A percentile compares a stretch with the other conserved stretches of the same genome.
Conservation (phyloP, 257 asterid species). For the Coffea canephora region DNA sequence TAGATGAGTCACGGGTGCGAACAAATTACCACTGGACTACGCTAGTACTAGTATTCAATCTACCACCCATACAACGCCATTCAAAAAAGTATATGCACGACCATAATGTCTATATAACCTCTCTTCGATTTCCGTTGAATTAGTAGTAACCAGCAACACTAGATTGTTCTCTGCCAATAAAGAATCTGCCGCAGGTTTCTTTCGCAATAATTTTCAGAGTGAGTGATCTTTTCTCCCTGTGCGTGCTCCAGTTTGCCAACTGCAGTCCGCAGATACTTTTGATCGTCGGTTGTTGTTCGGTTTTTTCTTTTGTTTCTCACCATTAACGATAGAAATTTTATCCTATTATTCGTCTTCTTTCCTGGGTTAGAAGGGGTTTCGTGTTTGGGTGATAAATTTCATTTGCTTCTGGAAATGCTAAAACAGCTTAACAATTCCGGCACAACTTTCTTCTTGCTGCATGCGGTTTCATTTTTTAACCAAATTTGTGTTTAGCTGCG, state of each 20-base stretch:
- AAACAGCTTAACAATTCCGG: background rate
- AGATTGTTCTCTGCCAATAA: background rate
- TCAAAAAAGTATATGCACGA: background rate
- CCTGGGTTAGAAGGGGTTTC: too few species aligned
- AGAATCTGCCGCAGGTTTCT: conserved; percentile 5
- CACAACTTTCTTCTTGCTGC: background rate
- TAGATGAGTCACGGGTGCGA: background rate
- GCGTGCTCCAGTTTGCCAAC: background rate
- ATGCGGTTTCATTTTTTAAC: too few species aligned
- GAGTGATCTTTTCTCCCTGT: background rate
- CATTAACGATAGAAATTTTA: too few species aligned
- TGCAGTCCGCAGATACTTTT: background rate
- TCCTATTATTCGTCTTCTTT: background rate
- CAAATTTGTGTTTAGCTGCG: background rate
- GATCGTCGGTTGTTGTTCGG: background rate
- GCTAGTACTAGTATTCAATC: background rate
- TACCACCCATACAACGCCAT: background rate
- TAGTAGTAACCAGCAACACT: too few species aligned
- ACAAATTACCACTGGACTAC: background rate
- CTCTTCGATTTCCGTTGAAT: background rate
- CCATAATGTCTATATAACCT: background rate
- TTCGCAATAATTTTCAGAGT: background rate
- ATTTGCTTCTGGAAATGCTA: background rate
- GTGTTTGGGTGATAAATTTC: too few species aligned
- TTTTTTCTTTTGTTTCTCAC: too few species aligned